Evolutionary conservation across 805 yeast genomes (phyloP).

Genomic region (Ogataea chonburiensis): DNA sequence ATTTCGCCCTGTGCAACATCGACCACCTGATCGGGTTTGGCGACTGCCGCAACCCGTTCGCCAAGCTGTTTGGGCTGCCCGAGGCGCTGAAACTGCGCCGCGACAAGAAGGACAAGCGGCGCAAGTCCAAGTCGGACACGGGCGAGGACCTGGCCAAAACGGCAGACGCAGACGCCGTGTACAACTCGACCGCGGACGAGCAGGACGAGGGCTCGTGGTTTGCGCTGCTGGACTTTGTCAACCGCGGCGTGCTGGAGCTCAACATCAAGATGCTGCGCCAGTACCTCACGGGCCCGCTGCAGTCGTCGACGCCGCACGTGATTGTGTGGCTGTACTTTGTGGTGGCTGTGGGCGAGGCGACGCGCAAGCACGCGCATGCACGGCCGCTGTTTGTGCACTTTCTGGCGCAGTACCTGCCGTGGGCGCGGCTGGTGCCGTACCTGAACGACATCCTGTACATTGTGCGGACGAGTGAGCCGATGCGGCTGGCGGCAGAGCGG

Average conservation of each 20-base stretch:
- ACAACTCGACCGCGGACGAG: conserved; percentile 29
- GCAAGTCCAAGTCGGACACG: conserved; percentile 36
- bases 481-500: conserved; percentile 11
- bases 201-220: conserved; percentile 50
- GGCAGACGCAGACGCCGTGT: conserved; percentile 25
- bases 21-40: conserved; percentile 78
- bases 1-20: conserved; percentile 74
- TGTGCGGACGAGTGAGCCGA: conserved; percentile 29
- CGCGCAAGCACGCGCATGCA: conserved; percentile 44
- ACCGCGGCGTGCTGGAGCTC: conserved; percentile 64
- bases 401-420: conserved; percentile 59
- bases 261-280: conserved; percentile 66
- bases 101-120: conserved; percentile 67
- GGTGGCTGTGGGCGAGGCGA: conserved; percentile 58
- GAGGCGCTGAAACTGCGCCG: conserved; percentile 69
- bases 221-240: conserved; percentile 51
- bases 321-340: conserved; percentile 77
- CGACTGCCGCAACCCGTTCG: conserved; percentile 71
- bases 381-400: conserved; percentile 49
- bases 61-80: conserved; percentile 68
- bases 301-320: conserved; percentile 69
- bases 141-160: conserved; percentile 12
- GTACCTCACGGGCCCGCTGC: conserved; percentile 68
- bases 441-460: conserved; percentile 54
- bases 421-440: conserved; percentile 64